These are phyloP conservation scores for Vaccinium myrtillus DNA, from an alignment of 148 eudicot genomes.

Conservation along the genomic window DNA sequence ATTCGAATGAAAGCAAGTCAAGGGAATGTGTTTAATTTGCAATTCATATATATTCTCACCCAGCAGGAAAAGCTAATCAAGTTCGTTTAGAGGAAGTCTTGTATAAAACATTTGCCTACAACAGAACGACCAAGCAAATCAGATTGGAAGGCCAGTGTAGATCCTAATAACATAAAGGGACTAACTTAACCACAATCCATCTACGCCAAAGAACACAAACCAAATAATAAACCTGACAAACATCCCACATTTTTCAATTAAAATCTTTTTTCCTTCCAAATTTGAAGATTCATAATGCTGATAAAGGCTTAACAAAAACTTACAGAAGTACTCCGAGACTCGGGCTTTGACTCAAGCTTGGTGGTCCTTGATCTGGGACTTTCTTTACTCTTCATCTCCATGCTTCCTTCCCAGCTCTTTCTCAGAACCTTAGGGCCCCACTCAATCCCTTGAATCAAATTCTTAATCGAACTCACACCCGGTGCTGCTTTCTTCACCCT, in stretches of 20 bases:
- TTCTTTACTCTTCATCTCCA: conserved; percentile 56
- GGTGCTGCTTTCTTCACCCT: conserved; percentile 41
- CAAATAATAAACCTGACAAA: conserved; percentile 1
- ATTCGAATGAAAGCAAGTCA: neutral
- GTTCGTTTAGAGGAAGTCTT: neutral
- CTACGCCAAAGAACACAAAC: neutral
- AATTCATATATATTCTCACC: neutral
- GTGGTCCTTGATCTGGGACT: conserved; percentile 43
- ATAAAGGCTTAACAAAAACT: conserved; percentile 26
- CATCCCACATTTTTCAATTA: neutral
- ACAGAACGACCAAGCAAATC: conserved; percentile 8
- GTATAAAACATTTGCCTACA: neutral
- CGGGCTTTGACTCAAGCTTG: conserved; percentile 52
- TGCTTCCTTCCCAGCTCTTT: conserved; percentile 92
- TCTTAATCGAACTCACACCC: conserved; percentile 45
- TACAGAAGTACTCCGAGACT: conserved; percentile 63
- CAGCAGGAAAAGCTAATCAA: conserved; percentile 11
- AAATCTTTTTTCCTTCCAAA: neutral
- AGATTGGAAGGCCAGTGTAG: neutral
- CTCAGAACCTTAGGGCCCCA: conserved; percentile 82
- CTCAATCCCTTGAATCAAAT: conserved; percentile 55
- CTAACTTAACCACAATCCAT: neutral
- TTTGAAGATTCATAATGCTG: conserved; percentile 2
- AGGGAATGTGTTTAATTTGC: neutral
- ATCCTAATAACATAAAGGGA: neutral